Evolutionary conservation across 2,329 filamentous ascomycete species (phyloP).

Genomic region (Rutstroemia sydowiana): DNA sequence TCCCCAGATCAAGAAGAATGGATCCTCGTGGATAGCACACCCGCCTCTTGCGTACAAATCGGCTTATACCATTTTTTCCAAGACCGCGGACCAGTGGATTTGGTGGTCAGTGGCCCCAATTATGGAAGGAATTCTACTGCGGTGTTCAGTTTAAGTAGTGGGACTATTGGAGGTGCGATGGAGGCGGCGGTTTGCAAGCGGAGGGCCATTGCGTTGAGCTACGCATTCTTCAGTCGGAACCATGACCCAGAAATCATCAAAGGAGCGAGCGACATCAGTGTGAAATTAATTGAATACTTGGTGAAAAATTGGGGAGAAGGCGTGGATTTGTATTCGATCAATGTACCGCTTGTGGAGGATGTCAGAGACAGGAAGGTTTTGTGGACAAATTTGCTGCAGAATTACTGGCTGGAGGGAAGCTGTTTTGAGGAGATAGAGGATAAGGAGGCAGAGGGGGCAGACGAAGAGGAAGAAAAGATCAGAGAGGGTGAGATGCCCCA

Average conservation of each 20-base stretch:
- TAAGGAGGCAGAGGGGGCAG: constrained; percentile 52
- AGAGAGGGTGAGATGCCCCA: constrained; percentile 52
- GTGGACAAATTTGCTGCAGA: constrained; percentile 85
- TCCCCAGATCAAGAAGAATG: constrained; percentile 61
- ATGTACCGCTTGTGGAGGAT: constrained; percentile 76
- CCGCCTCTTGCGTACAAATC: constrained; percentile 75
- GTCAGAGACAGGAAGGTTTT: constrained; percentile 65
- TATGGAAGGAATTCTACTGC: constrained; percentile 78
- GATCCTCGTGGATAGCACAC: constrained; percentile 75
- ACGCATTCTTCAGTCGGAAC: constrained; percentile 76
- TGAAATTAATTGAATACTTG: constrained; percentile 73
- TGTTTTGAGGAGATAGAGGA: constrained; percentile 79
- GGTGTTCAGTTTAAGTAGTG: constrained; percentile 69
- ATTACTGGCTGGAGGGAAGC: constrained; percentile 77
- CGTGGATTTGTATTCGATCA: constrained; percentile 83
- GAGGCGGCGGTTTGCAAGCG: constrained; percentile 67
- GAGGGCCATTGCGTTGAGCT: constrained; percentile 74
- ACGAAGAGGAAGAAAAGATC: constrained; percentile 63
- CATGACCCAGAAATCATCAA: constrained; percentile 78
- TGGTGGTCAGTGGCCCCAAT: constrained; percentile 75
- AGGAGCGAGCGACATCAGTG: constrained; percentile 65
- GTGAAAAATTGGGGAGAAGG: constrained; percentile 65
- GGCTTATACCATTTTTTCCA: constrained; percentile 74
- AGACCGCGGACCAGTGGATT: constrained; percentile 62
- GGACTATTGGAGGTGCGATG: constrained; percentile 69